Base-by-base conservation (phyloP, 768 basidiomycete genomes). In the Austroboletus eburneus region DNA sequence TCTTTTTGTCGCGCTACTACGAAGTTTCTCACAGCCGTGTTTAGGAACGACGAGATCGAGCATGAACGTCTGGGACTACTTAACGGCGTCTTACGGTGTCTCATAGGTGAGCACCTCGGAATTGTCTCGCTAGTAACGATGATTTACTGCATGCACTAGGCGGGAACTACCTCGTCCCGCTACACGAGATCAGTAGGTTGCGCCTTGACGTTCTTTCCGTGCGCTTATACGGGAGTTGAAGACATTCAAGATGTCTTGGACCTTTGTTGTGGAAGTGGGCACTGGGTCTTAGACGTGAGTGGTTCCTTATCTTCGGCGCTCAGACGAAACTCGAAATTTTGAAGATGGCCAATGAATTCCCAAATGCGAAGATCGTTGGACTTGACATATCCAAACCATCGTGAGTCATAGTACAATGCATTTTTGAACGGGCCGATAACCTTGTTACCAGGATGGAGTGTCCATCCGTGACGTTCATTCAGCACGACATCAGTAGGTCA, bases 271-370 rank as follows among this genome's bases (percentile, higher is more conserved):
- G 46, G 46, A 27, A 46, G 46, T 20, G 46, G 46, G 20, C 46
- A 46, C 39, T 46, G 46, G 46, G 46, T 22, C 24, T n/a, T 41
- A 14, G 46, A 46, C 32, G 46, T 46, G 20, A 27, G 46, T 46
- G 16, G n/a, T n/a, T n/a, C n/a, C n/a, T 20, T 13, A 10, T 25
- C 17, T 32, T 34, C 14, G 32, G 37, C 6, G 17, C 21, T 46
- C 8, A 46, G 27, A n/a, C n/a, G 0, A 27, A 22, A 22, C 13
- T 25, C 12, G n/a, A n/a, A n/a, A n/a, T n/a, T n/a, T n/a, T n/a
- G n/a, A 30, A 45, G 44, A 45, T 45, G 44, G 44, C 36, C 5
- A 23, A 39, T 3, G 44, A 45, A n/a, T 45, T 45, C 24, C 44
- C 44, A 17, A 23, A 39, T 18, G 37, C 44, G 10, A 39, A 13